These are phyloP conservation scores for Oidiodendron maius DNA, from an alignment of 495 filamentous ascomycete species.

Conservation along the genomic window DNA sequence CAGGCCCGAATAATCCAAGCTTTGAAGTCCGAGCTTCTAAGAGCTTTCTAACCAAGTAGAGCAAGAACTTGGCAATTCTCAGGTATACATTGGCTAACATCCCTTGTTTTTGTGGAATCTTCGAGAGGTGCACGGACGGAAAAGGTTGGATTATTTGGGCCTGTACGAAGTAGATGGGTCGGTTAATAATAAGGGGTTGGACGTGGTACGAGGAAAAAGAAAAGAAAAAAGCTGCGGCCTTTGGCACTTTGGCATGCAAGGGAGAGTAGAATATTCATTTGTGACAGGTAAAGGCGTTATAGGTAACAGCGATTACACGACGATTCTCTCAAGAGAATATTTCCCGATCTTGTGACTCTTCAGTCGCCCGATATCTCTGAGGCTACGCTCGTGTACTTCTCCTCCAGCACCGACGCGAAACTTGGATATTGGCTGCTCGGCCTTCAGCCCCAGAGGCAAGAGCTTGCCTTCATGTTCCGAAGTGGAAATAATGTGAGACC, in stretches of 20 bases:
- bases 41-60: too few species aligned
- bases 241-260: not conserved
- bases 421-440: slow-evolving; percentile 42
- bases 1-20: too few species aligned
- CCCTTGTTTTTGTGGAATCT: too few species aligned
- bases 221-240: too few species aligned
- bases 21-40: too few species aligned
- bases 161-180: too few species aligned
- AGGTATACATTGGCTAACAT: too few species aligned
- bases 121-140: too few species aligned
- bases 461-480: slow-evolving; percentile 21
- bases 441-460: slow-evolving; percentile 70
- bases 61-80: too few species aligned
- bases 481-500: slow-evolving; percentile 6
- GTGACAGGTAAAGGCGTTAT: slow-evolving; percentile 3
- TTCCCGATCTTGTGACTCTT: slow-evolving; percentile 65
- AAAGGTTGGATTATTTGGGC: too few species aligned
- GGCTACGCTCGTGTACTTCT: slow-evolving; percentile 56
- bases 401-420: slow-evolving; percentile 56
- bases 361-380: slow-evolving; percentile 64
- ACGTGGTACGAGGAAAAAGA: too few species aligned
- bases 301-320: slow-evolving; percentile 37
- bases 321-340: slow-evolving; percentile 72
- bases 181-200: too few species aligned
- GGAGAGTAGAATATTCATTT: not conserved